A percentile compares a stretch with the other conserved stretches of the same genome.
Conservation (phyloP, 2,329 filamentous ascomycete genomes). For the Microdochium nivale region DNA sequence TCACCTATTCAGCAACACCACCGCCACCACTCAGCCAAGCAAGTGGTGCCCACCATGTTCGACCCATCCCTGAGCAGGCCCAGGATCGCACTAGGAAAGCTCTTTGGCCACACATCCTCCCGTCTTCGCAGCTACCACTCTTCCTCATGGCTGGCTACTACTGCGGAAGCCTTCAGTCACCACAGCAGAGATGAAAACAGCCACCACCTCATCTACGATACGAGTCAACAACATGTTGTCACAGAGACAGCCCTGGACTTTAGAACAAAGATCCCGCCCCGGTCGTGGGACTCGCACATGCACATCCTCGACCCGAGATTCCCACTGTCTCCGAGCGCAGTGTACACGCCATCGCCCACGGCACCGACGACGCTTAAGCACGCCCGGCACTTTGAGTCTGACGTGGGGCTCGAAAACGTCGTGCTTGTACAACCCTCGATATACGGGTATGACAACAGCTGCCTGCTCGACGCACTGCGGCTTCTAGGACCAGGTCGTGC, state of each 20-base stretch:
- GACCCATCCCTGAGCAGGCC: neutral
- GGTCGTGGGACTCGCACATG: constrained; percentile 56
- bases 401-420: constrained; percentile 42
- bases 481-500: constrained; percentile 38
- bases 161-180: too few relatives aligned
- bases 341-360: constrained; percentile 36
- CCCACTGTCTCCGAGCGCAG: constrained; percentile 35
- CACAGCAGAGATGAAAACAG: neutral
- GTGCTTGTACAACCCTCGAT: constrained; percentile 55
- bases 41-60: neutral
- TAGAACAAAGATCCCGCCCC: constrained; percentile 22
- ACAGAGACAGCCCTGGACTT: neutral
- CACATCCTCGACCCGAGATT: constrained; percentile 50
- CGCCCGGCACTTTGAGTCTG: constrained; percentile 39
- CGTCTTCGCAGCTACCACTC: neutral
- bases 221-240: neutral
- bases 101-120: neutral
- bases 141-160: neutral
- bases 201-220: too few relatives aligned
- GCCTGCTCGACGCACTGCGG: constrained; percentile 44
- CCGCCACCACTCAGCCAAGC: too few relatives aligned
- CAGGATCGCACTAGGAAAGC: constrained; percentile 8
- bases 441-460: constrained; percentile 52
- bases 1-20: too few relatives aligned
- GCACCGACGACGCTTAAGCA: constrained; percentile 35